Base-by-base conservation (phyloP, 345 rosid species). In the Durio zibethinus region DNA sequence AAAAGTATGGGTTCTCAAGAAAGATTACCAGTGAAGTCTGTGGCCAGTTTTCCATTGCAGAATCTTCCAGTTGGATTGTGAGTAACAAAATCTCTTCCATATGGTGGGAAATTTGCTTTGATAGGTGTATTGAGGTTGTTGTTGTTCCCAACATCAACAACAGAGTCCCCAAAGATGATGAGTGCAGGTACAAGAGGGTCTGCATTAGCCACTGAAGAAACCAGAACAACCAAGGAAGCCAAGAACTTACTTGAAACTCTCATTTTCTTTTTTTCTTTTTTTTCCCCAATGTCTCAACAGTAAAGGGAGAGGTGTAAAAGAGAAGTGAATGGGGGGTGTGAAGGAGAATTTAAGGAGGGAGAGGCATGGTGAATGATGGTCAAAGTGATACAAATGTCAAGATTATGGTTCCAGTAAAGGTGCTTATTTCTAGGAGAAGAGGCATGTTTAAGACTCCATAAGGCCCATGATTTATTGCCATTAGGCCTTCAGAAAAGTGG, bases 121-220 rank as follows among this genome's bases (percentile, higher is more conserved):
- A 90, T 79, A 5, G 85, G 33, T 48, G 97, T 92, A 72, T 48
- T 75, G 67, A 90, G 87, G 83, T 91, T 72, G 83, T 95, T 93
- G 81, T 95, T 93, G 85, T 95, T 95, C 31, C 99, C 99, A 42
- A 80, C 97, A 80, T 95, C 99, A 75, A 89, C 93, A 54, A 92
- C 85, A 36, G 99, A 95, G 82, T 90, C 99, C 16, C 99, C 99
- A 61, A 95, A 95, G 52, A 92, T 90, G 86, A 88, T 86, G 33
- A 93, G 80, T 11, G 98, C 91, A 16, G 97, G 94, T 78, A 92
- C 98, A 48, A 92, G 78, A 72, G 97, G 90, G 27, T 89, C 88
- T 42, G 88, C 93, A 75, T 65, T 79, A 74, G 81, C 82, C 53
- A 75, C 77, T 4, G 75, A 42, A 15, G 76, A 75, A 35, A 72